Evolutionary conservation across 140 eudicot genomes (phyloP), one percentile per base, ranked within the genome.

Genomic region (Erigeron philadelphicus): DNA sequence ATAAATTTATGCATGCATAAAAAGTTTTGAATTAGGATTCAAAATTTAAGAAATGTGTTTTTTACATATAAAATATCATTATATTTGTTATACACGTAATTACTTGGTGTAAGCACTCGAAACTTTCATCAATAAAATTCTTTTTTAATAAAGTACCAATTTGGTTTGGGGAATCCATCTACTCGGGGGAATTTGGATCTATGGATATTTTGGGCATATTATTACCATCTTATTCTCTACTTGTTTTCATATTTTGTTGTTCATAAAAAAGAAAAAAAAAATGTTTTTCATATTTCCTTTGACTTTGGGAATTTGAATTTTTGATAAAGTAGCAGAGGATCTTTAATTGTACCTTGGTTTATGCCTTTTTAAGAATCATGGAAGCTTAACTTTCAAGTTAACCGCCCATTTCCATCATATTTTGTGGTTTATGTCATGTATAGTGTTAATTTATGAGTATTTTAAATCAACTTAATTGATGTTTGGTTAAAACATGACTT

Each of bases 261-360:
- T 31, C 0, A 31, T 31, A 31, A 31, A 31, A 1, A 31, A 31
- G 5, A 4, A 31, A 31, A 31, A 25, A 1, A 11, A 10, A 5
- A 50, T 4, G 6, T 9, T 50, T n/a, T 6, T n/a, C 16, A 52
- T 58, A 4, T 58, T 58, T 18, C 25, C 5, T 8, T 21, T 57
- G 16, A 58, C 64, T 52, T 52, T 52, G 57, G 57, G 57, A 5
- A 52, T 52, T 52, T 11, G 57, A n/a, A 0, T 52, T 50, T 52
- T 52, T 7, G n/a, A 52, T 31, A 2, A 31, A 31, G 38, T 31
- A 31, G 5, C 5, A 31, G 42, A 54, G 53, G 73, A 75, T 67
- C 74, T 66, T 57, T 58, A 17, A 19, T 58, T 57, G 67, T 66
- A 58, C 74, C 73, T 25, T 75, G 68, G 74, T 42, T 70, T 70